Base-by-base conservation (phyloP, 805 yeast species). In the Candida ficus region DNA sequence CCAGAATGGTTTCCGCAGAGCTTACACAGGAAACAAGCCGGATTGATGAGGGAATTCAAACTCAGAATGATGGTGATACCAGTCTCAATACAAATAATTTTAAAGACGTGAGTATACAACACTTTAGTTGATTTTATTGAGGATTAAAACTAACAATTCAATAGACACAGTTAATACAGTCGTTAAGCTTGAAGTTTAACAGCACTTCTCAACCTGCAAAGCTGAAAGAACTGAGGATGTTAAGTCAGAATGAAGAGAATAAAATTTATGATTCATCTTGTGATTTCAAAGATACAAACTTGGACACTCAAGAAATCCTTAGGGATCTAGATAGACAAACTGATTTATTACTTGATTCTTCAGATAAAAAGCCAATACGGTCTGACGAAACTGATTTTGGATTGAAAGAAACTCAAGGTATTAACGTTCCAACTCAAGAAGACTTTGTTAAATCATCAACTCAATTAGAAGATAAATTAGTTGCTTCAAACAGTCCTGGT, bases 201-300 rank as follows among this genome's bases (percentile, higher is more conserved):
- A n/a, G n/a, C n/a, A 21, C 16, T 7, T 42, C 50, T 1, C 47
- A 45, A 16, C 38, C 41, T 3, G 17, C 44, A 8, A 36, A 35
- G 14, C 39, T 45, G 5, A 33, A 33, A 13, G 41, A 36, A 19
- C 29, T 55, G 12, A 42, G 41, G 26, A 27, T 52, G 12, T 37
- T 55, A 7, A 41, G 42, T 4, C 39, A 48, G 6, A 35, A 35
- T 8, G 60, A 56, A 19, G 56, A 51, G 7, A 56, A 56, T 39
- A 29, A 34, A 18, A 36, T 54, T 3, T 49, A 52, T 12, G 57
- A 56, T 33, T 53, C 57, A 3, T 56, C 60, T 14, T 42, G 47
- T 22, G 60, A 54, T 17, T 42, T 31, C 22, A 30, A 31, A 20
- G 54, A 44, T 38, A 35, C 45, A 3, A 19, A 37, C 7, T 31